Conservation (phyloP, 192 early-diverging fungal genomes). For the Spinellus fusiger region DNA sequence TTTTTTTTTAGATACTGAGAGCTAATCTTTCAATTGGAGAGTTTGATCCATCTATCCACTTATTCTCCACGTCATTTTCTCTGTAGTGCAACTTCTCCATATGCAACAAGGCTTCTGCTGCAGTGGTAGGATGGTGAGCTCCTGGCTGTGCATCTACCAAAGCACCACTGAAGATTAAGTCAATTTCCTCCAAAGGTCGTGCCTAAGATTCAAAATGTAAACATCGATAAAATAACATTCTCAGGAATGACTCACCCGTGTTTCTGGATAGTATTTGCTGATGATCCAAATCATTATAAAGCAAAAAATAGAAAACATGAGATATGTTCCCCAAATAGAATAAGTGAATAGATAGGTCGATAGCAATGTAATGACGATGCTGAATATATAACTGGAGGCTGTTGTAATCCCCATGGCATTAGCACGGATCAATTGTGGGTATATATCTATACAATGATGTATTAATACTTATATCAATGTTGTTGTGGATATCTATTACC, state of each 20-base stretch:
- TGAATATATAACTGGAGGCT: constrained; percentile 83
- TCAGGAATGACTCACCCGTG: constrained; percentile 40
- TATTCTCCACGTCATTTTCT: no score
- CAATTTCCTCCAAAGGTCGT: constrained; percentile 26
- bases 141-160: constrained; percentile 25
- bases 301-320: constrained; percentile 64
- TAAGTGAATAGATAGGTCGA: constrained; percentile 61
- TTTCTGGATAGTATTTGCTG: constrained; percentile 71
- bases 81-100: constrained; percentile 20
- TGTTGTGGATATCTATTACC: not conserved
- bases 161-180: constrained; percentile 29
- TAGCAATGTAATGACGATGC: constrained; percentile 66
- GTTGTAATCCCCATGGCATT: constrained; percentile 82
- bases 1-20: no score
- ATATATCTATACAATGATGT: no score
- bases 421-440: constrained; percentile 77
- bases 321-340: constrained; percentile 58
- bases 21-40: no score
- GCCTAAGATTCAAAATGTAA: not conserved
- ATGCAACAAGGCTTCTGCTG: constrained; percentile 22
- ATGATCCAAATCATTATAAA: constrained; percentile 50
- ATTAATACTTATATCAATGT: no score
- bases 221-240: not conserved
- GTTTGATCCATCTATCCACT: no score
- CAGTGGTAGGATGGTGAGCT: constrained; percentile 33